These are phyloP conservation scores for Ustilago esculenta DNA, from an alignment of 1,284 basidiomycete species.

Conservation along the genomic window DNA sequence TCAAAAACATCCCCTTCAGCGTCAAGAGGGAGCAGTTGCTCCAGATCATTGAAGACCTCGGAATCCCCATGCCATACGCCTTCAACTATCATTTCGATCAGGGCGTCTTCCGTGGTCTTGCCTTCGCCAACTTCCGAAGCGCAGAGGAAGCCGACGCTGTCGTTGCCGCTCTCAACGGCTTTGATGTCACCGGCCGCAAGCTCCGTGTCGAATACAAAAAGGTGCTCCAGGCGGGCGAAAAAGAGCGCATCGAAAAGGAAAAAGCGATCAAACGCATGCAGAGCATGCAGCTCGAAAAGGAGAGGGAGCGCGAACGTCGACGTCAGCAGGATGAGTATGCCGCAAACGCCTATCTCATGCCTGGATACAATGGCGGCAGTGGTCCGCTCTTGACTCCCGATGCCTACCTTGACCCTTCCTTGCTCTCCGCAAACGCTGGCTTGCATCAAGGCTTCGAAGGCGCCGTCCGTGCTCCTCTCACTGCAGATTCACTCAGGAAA, in stretches of 20 bases:
- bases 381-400: conserved; percentile 14
- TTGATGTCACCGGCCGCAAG: conserved; percentile 95
- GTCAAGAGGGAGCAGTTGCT: conserved; percentile 95
- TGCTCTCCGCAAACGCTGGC: background rate
- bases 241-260: conserved; percentile 97
- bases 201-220: conserved; percentile 99
- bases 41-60: conserved; percentile 91
- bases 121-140: conserved; percentile 97
- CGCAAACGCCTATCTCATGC: conserved; percentile 45
- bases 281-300: conserved; percentile 61
- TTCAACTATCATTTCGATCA: conserved; percentile 76
- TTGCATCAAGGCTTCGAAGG: conserved; percentile 16
- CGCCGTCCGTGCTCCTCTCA: conserved; percentile 34
- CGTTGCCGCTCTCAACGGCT: conserved; percentile 89
- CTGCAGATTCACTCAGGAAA: conserved; percentile 44
- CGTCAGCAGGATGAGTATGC: conserved; percentile 51
- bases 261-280: conserved; percentile 98
- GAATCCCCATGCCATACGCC: conserved; percentile 97
- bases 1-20: conserved; percentile 99
- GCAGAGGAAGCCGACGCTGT: conserved; percentile 91
- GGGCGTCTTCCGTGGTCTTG: conserved; percentile 92
- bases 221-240: conserved; percentile 97
- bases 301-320: conserved; percentile 53
- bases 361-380: conserved; percentile 21
- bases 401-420: conserved; percentile 8